phyloP scores from a whole-genome alignment of 164 flowering plant genomes.

The Amborella trichopoda region DNA sequence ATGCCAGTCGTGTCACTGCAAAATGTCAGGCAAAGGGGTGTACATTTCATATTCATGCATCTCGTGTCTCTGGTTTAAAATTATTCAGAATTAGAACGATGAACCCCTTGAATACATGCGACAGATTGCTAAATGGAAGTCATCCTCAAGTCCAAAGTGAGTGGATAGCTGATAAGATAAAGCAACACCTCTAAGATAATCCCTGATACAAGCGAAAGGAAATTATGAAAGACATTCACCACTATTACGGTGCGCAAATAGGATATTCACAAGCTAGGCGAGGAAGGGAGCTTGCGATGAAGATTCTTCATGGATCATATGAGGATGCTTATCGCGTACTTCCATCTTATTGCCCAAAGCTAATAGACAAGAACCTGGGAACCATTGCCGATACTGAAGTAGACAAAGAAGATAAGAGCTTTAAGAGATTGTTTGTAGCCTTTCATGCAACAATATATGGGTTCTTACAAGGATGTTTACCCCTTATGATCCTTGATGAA shows the following conservation, averaged over 20 bases:
- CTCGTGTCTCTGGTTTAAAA: constrained; percentile 79
- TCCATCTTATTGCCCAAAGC: constrained; percentile 47
- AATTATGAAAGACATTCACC: constrained; percentile 78
- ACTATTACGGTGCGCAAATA: constrained; percentile 90
- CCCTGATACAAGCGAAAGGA: constrained; percentile 94
- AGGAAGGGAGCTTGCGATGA: constrained; percentile 97
- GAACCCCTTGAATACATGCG: constrained; percentile 85
- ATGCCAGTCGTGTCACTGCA: constrained; percentile 90
- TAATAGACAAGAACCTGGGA: constrained; percentile 42
- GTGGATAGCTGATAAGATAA: constrained; percentile 97
- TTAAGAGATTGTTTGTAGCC: constrained; percentile 78
- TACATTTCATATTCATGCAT: constrained; percentile 96
- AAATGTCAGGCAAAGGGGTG: constrained; percentile 93
- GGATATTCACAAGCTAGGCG: constrained; percentile 99
- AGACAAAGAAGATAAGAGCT: constrained; percentile 74
- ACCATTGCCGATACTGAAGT: constrained; percentile 70
- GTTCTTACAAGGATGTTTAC: constrained; percentile 80
- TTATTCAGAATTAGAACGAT: constrained; percentile 83
- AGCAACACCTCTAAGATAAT: constrained; percentile 72
- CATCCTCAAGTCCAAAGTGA: constrained; percentile 96
- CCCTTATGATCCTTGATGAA: constrained; percentile 80
- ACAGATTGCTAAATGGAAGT: constrained; percentile 81
- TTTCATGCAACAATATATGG: constrained; percentile 87
- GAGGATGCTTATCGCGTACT: constrained; percentile 52
- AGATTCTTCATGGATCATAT: constrained; percentile 68